A percentile compares a stretch with the other conserved stretches of the same genome.
Conservation (phyloP, 2,329 filamentous ascomycete genomes). For the Colletotrichum sp. region DNA sequence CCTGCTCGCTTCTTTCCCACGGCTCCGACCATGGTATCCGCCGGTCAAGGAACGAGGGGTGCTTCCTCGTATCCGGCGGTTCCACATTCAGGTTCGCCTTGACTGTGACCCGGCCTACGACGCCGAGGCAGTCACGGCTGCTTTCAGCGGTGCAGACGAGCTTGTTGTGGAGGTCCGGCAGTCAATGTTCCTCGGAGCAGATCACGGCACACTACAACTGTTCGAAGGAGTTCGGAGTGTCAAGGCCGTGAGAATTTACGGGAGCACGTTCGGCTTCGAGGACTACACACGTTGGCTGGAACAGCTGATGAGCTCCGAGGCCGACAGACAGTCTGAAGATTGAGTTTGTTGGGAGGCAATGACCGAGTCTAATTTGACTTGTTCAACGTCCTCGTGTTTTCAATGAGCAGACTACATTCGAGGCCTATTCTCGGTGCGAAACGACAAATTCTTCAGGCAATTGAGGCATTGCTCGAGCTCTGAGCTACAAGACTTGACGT, state of each 20-base stretch:
- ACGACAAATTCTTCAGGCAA: not conserved
- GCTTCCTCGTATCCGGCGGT: constrained; percentile 39
- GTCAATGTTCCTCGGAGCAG: constrained; percentile 41
- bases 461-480: not conserved
- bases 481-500: not conserved
- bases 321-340: not conserved
- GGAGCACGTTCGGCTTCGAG: constrained; percentile 45
- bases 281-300: constrained; percentile 47
- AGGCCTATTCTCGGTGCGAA: not conserved
- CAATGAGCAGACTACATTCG: not conserved
- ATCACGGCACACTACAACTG: constrained; percentile 39
- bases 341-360: not conserved
- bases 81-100: constrained; percentile 44
- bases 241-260: constrained; percentile 35
- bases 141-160: constrained; percentile 42
- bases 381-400: not conserved
- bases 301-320: constrained; percentile 35
- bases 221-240: constrained; percentile 50
- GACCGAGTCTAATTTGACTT: not conserved
- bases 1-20: constrained; percentile 44
- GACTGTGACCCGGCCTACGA: constrained; percentile 42
- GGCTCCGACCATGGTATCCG: constrained; percentile 36
- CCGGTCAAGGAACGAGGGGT: constrained; percentile 33
- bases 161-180: constrained; percentile 45
- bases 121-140: constrained; percentile 29